Conservation (phyloP, 2,329 filamentous ascomycete species). For the Ascosphaera apis region DNA sequence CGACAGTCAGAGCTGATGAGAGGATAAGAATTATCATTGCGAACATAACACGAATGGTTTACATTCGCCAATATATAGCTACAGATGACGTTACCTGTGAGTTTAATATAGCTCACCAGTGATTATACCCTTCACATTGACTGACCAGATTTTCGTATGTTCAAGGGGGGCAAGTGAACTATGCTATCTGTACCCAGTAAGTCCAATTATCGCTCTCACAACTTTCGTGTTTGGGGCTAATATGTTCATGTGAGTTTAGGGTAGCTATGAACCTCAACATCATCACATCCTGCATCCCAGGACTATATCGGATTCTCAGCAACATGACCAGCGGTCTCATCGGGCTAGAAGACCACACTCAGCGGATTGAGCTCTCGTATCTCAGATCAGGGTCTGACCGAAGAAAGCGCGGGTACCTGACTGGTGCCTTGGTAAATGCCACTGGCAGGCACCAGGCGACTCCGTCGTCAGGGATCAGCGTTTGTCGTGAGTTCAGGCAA, state of each 20-base stretch:
- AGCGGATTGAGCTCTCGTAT: not conserved
- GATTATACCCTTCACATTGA: no score
- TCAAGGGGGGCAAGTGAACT: not conserved
- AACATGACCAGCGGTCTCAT: conserved; percentile 9
- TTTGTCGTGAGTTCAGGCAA: not conserved
- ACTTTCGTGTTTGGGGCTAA: no score
- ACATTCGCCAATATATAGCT: not conserved
- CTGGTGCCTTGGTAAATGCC: not conserved
- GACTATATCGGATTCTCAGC: conserved; percentile 8
- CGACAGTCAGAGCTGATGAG: no score
- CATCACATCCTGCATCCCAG: conserved; percentile 10
- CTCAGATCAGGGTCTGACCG: not conserved
- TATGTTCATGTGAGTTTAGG: conserved; percentile 2
- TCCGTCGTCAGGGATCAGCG: not conserved
- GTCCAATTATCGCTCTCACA: not conserved
- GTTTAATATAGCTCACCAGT: not conserved
- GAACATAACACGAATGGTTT: not conserved
- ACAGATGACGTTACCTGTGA: not conserved
- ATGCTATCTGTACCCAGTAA: not conserved
- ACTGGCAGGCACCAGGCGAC: not conserved
- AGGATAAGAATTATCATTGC: not conserved
- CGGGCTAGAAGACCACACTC: not conserved
- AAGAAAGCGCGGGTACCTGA: not conserved
- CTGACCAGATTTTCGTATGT: no score
- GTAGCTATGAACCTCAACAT: conserved; percentile 8